Evolutionary conservation across 805 yeast genomes (phyloP).

Genomic region (Cyberlindnera mycetangii): DNA sequence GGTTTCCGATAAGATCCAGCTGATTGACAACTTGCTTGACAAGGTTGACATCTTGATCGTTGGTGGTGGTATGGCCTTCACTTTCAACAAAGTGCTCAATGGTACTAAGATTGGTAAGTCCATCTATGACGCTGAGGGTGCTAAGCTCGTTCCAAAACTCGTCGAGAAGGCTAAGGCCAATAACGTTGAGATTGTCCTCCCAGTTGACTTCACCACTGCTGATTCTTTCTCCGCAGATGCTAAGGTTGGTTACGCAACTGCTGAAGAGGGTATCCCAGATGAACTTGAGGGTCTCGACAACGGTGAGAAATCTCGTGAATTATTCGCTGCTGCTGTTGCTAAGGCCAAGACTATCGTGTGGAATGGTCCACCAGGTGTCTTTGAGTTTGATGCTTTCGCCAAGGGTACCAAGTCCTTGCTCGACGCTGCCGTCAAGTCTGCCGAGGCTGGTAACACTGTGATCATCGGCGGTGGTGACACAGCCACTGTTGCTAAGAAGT

Average conservation of each 20-base stretch:
- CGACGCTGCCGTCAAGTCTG: conserved; percentile 84
- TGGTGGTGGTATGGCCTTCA: conserved; percentile 99
- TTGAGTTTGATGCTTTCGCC: conserved; percentile 92
- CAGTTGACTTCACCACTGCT: conserved; percentile 94
- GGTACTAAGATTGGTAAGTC: conserved; percentile 88
- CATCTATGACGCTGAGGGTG: conserved; percentile 89
- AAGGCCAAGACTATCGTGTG: conserved; percentile 97
- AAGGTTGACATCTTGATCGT: conserved; percentile 92
- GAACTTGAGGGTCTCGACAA: conserved; percentile 94
- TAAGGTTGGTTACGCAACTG: conserved; percentile 75
- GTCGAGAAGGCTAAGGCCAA: conserved; percentile 95
- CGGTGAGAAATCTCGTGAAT: conserved; percentile 84
- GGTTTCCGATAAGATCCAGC: conserved; percentile 97
- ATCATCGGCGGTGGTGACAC: conserved; percentile 99
- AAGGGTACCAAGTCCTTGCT: conserved; percentile 88
- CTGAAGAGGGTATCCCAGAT: conserved; percentile 90
- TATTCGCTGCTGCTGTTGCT: conserved; percentile 78
- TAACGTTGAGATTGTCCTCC: conserved; percentile 89
- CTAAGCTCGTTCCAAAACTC: conserved; percentile 89
- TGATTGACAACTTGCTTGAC: conserved; percentile 94
- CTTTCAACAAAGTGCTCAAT: conserved; percentile 92
- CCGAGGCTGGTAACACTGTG: conserved; percentile 86
- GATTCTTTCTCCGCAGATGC: conserved; percentile 94
- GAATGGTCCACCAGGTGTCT: conserved; percentile 99
- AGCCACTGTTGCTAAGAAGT: conserved; percentile 98